Base-by-base conservation (phyloP, 1,284 basidiomycete species). In the Rhodotorula sp. region DNA sequence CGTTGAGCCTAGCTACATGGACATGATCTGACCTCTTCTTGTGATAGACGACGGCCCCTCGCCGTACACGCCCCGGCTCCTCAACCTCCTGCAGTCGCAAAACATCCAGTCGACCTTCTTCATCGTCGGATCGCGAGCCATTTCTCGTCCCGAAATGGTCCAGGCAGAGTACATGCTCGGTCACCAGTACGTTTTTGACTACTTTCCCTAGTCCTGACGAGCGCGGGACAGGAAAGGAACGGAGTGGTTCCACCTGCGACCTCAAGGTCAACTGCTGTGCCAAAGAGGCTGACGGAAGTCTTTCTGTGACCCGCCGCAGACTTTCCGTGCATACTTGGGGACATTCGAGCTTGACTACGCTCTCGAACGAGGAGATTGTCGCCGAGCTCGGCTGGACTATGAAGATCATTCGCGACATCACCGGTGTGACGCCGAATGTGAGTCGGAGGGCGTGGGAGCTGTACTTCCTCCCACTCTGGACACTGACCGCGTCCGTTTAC, bases 301-400 rank as follows among this genome's bases (percentile, higher is more conserved):
- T 61, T n/a, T 67, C 37, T 42, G 14, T 3, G 8, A 12, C 37
- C 37, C 37, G 37, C 72, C 51, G 55, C 33, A 57, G 55, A 56
- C 60, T 77, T 37, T 64, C 64, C 26, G 73, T 77, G 0, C 76
- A 77, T 65, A 76, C 75, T 17, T 78, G 77, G 77, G 68, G 70
- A 8, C 72, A 75, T 62, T 49, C 60, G 6, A 46, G 51, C 18
- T 37, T 75, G 51, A 98, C 95, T 20, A 87, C 87, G 49, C 84
- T 94, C 70, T 88, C 91, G 60, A 98, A 88, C 79, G 88, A 87
- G 79, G 84, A 96, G 83, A 87, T 97, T 70, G 91, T 97, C 29
- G 93, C 93, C 33, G 70, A 67, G 65, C 85, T 98, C 61, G 93
- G 91, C 59, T 97, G 91, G 90, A 91, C 92, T 68, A 89, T 89